phyloP scores from a whole-genome alignment of 495 filamentous ascomycete species.

The Penicillium samsonianum region DNA sequence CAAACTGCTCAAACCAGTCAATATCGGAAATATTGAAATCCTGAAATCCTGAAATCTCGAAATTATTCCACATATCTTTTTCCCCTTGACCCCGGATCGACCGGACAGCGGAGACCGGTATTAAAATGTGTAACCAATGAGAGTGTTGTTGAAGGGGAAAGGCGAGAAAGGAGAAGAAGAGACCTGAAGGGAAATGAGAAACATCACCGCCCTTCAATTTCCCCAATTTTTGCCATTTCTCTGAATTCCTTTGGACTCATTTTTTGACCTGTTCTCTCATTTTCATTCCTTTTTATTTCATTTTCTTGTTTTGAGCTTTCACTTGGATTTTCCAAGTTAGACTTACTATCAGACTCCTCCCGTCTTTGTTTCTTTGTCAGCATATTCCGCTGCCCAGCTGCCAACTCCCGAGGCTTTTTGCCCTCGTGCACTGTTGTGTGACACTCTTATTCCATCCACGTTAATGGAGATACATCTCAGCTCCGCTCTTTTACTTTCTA shows the following conservation, averaged over 20 bases:
- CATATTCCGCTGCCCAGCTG: slow-evolving; percentile 18
- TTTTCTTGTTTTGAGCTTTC: slow-evolving; percentile 8
- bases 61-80: neutral
- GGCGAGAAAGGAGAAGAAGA: neutral
- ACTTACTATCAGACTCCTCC: neutral
- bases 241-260: slow-evolving; percentile 9
- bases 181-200: slow-evolving; percentile 4
- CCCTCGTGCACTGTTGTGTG: slow-evolving; percentile 22
- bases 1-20: neutral
- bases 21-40: neutral
- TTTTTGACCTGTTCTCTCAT: neutral
- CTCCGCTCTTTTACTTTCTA: slow-evolving; percentile 15
- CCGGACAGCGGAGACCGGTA: slow-evolving; percentile 26
- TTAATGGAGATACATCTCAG: slow-evolving; percentile 23
- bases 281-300: slow-evolving; percentile 11
- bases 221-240: slow-evolving; percentile 4
- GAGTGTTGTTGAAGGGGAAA: neutral
- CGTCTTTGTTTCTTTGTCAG: slow-evolving; percentile 8
- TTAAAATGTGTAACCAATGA: slow-evolving; percentile 24
- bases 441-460: slow-evolving; percentile 29
- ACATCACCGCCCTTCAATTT: slow-evolving; percentile 6
- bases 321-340: neutral
- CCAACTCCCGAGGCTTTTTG: slow-evolving; percentile 1
- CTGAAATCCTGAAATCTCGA: neutral
- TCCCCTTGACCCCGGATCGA: slow-evolving; percentile 32